Evolutionary conservation across 2,329 filamentous ascomycete genomes (phyloP).

Genomic region (Xylaria sp.): DNA sequence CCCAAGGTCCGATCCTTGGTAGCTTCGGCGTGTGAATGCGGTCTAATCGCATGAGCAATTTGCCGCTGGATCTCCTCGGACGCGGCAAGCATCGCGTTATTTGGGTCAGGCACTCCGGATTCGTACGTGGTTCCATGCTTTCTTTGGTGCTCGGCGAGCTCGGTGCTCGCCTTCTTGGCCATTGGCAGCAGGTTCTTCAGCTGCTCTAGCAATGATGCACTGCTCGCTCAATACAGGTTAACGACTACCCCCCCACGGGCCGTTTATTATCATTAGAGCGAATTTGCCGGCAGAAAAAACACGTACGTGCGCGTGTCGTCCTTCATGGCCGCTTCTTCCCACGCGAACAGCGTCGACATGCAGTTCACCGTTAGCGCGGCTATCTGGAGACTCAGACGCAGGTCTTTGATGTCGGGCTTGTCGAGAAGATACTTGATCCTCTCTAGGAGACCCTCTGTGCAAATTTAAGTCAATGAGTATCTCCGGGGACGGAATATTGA

Average conservation of each 20-base stretch:
- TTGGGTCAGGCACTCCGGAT: not conserved
- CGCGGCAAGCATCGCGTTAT: conserved; percentile 11
- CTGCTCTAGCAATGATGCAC: conserved; percentile 13
- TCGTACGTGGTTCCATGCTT: conserved; percentile 8
- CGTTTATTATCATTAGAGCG: not conserved
- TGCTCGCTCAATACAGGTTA: conserved; percentile 15
- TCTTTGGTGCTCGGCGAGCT: conserved; percentile 20
- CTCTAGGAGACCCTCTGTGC: conserved; percentile 16
- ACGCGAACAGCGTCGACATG: conserved; percentile 25
- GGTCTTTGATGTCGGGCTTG: conserved; percentile 29
- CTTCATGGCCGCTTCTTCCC: conserved; percentile 15
- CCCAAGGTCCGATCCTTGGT: not conserved
- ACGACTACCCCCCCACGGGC: not conserved
- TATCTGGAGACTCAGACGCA: conserved; percentile 24
- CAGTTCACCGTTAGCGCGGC: conserved; percentile 13
- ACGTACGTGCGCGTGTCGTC: conserved; percentile 6
- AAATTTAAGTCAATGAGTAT: conserved; percentile 1
- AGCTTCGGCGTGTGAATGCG: not conserved
- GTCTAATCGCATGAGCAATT: not conserved
- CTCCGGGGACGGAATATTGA: not conserved
- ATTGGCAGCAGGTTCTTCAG: conserved; percentile 20
- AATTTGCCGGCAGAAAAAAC: not conserved
- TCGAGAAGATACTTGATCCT: conserved; percentile 26
- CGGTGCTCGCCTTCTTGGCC: conserved; percentile 1
- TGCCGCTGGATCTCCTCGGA: conserved; percentile 23